phyloP scores from a whole-genome alignment of 2,329 filamentous ascomycete species.

The Sporothrix luriei region DNA sequence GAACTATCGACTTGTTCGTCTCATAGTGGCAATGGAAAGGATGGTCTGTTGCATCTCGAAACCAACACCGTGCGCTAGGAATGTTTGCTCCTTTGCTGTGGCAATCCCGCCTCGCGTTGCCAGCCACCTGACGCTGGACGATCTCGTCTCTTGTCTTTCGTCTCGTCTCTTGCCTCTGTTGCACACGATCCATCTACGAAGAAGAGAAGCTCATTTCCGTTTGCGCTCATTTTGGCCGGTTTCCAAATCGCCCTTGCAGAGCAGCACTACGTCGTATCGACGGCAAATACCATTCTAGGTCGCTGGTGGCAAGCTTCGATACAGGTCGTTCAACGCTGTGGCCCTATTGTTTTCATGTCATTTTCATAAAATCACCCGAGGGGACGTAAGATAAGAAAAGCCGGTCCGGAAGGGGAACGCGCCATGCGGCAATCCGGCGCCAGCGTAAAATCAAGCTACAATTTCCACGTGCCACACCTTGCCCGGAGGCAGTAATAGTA shows the following conservation, averaged over 20 bases:
- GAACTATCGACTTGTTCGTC: background rate
- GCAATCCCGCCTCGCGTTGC: background rate
- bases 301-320: too few species aligned
- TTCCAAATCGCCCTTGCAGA: background rate
- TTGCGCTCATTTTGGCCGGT: background rate
- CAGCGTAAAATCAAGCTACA: conserved; percentile 7
- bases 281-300: background rate
- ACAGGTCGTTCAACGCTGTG: too few species aligned
- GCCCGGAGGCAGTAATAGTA: background rate
- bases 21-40: background rate
- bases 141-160: too few species aligned
- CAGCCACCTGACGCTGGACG: too few species aligned
- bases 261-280: conserved; percentile 3
- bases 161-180: background rate
- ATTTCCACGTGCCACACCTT: conserved; percentile 30
- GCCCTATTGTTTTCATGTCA: background rate
- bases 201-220: background rate
- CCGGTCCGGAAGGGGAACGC: background rate
- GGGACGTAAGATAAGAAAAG: too few species aligned
- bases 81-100: conserved; percentile 12
- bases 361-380: conserved; percentile 4
- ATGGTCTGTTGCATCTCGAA: background rate
- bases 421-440: conserved; percentile 17
- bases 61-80: conserved; percentile 14
- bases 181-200: background rate